phyloP scores from a whole-genome alignment of 257 asterid species.

The Rauvolfia tetraphylla region DNA sequence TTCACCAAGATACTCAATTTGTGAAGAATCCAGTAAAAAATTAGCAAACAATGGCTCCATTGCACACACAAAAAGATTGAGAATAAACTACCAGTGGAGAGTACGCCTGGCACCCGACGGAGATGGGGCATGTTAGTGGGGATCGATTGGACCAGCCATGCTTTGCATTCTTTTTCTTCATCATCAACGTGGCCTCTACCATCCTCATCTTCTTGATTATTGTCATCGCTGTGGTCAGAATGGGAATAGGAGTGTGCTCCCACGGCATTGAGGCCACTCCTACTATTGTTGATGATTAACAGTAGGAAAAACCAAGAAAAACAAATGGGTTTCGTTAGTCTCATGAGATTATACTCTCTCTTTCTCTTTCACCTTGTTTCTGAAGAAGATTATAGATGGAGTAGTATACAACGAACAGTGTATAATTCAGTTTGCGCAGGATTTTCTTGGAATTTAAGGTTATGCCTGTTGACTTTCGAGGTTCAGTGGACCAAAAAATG shows the following conservation, averaged over 20 bases:
- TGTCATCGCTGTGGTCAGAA: neutral
- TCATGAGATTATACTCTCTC: neutral
- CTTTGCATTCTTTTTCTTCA: conserved; percentile 45
- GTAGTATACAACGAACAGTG: neutral
- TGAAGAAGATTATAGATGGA: no score
- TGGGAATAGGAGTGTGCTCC: conserved; percentile 7
- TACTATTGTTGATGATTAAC: neutral
- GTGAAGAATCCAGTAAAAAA: conserved; percentile 4
- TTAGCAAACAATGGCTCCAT: neutral
- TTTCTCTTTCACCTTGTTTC: neutral
- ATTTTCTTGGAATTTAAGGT: conserved; percentile 2
- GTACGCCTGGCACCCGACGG: conserved; percentile 61
- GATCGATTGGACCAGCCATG: conserved; percentile 83
- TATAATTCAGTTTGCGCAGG: neutral
- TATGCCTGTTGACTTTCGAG: neutral
- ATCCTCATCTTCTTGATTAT: neutral
- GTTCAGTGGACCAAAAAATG: neutral
- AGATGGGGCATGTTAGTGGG: conserved; percentile 82
- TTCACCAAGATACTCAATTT: neutral
- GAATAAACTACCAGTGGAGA: conserved; percentile 51
- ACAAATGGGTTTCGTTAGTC: neutral
- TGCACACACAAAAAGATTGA: neutral
- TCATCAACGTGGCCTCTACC: neutral
- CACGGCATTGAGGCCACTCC: neutral
- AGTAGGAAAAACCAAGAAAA: conserved; percentile 1